A percentile compares a stretch with the other conserved stretches of the same genome.
Evolutionary conservation across 2,329 filamentous ascomycete species (phyloP).

Genomic region (Botrytis pseudocinerea): DNA sequence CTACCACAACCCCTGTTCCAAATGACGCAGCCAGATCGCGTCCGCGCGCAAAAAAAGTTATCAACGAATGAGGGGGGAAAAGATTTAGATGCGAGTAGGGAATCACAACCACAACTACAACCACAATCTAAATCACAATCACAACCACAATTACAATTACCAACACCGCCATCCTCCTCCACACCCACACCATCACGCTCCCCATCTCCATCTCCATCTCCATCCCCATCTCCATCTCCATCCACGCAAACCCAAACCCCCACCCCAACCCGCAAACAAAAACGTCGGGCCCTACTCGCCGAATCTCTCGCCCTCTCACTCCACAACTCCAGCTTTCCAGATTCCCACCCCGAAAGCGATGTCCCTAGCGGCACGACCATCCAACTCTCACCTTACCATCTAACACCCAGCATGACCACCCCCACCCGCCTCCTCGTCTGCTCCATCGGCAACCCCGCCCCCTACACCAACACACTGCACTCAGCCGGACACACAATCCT

Average conservation of each 20-base stretch:
- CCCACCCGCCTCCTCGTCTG: constrained; percentile 68
- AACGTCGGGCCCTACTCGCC: background rate
- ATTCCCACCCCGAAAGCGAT: background rate
- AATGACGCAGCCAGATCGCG: constrained; percentile 9
- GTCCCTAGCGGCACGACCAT: background rate
- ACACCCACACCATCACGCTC: background rate
- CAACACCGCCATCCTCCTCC: background rate
- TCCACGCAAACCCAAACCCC: background rate
- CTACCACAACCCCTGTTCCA: background rate
- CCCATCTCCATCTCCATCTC: background rate
- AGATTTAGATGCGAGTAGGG: background rate
- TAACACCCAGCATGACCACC: constrained; percentile 27
- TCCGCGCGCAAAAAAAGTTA: constrained; percentile 13
- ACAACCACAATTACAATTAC: background rate
- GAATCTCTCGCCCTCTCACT: background rate
- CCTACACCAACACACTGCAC: constrained; percentile 78
- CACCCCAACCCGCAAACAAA: background rate
- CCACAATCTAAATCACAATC: background rate
- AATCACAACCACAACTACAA: background rate
- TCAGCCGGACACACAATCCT: constrained; percentile 83
- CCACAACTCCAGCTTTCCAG: background rate
- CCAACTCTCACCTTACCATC: background rate
- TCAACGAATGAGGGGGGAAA: background rate
- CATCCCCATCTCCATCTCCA: too few relatives aligned
- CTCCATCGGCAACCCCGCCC: constrained; percentile 81